Conservation (phyloP, 2,329 filamentous ascomycete genomes). For the Nemania sp. region DNA sequence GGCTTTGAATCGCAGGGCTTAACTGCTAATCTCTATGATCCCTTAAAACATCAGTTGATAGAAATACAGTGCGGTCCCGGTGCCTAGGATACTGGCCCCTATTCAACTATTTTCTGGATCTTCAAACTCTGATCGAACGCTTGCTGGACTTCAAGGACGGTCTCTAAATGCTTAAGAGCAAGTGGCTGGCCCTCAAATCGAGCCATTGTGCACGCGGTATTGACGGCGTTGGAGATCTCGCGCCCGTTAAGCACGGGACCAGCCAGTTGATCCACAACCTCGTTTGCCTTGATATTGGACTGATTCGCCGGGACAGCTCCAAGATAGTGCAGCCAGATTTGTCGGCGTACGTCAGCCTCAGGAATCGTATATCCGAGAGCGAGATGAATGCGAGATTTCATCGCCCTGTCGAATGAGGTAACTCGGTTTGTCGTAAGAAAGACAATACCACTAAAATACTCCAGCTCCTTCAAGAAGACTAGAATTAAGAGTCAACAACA, state of each 20-base stretch:
- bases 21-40: no score
- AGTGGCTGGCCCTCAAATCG: slow-evolving; percentile 30
- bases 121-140: slow-evolving; percentile 32
- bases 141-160: slow-evolving; percentile 33
- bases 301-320: slow-evolving; percentile 15
- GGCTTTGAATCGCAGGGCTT: neutral
- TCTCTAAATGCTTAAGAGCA: slow-evolving; percentile 32
- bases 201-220: slow-evolving; percentile 35
- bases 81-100: neutral
- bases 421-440: slow-evolving; percentile 50
- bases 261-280: slow-evolving; percentile 21
- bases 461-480: slow-evolving; percentile 47
- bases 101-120: neutral
- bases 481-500: neutral
- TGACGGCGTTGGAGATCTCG: slow-evolving; percentile 35
- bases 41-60: no score
- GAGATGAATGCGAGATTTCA: slow-evolving; percentile 47
- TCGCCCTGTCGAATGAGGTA: slow-evolving; percentile 46
- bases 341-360: slow-evolving; percentile 25
- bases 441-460: slow-evolving; percentile 48
- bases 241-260: slow-evolving; percentile 30
- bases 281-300: slow-evolving; percentile 23
- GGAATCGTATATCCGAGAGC: slow-evolving; percentile 40
- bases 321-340: slow-evolving; percentile 35
- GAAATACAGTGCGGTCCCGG: no score